Base-by-base conservation (phyloP, 192 early-diverging fungal genomes). In the Umbelopsis sp. region DNA sequence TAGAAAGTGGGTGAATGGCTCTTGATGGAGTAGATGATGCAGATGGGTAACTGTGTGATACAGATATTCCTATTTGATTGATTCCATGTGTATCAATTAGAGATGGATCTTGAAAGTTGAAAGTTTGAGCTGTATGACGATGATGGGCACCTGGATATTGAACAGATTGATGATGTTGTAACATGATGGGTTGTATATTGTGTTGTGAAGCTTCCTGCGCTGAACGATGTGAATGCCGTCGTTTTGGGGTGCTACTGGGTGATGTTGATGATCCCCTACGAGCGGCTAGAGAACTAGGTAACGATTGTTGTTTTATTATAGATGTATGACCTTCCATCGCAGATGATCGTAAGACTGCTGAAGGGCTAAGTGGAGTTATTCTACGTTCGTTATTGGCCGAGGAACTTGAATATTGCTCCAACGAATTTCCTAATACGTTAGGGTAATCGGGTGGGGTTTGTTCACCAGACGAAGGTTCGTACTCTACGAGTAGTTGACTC, bases 1-100 rank as follows among this genome's bases (percentile, higher is more conserved):
- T 4, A 29, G 56, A 62, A 62, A 62, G 56, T 62, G 56, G 56
- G n/a, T 62, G 56, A 62, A 62, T 62, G 29, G 56, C 56, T 62
- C 56, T 62, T 32, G 31, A 29, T 1, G 26, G 56, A 34, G 56
- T 16, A 32, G 56, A 20, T 34, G 56, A 62, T 34, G 56, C 26
- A 20, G 31, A 17, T 62, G 31, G 31, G 29, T 34, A 34, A 34
- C 14, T 22, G 3, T 14, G 26, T 32, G 26, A 14, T 12, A 32
- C 10, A 62, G 56, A 20, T 26, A 5, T 62, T 36, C 56, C 12
- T 14, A 32, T 62, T 20, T 62, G 56, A 34, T 11, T 29, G 26
- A 11, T 34, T 4, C 56, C 56, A 12, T 62, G 56, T n/a, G 14
- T 32, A 17, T 62, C 56, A 32, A 17, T 29, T 3, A 26, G 6